Evolutionary conservation across 2,329 filamentous ascomycete species (phyloP).

Genomic region (Trichoderma simmonsii): DNA sequence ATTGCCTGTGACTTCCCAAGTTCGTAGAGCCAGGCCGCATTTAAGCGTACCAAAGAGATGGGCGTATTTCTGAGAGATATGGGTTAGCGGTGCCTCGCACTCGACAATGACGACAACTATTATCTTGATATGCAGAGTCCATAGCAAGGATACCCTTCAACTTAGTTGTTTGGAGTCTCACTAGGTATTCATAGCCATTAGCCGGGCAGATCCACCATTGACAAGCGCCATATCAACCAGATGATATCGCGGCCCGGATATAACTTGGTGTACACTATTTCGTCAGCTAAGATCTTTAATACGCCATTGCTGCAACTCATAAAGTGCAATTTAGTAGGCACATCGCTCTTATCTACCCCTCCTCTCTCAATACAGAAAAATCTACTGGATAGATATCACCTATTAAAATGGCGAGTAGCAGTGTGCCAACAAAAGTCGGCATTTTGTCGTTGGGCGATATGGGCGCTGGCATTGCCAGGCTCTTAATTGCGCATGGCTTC

Average conservation of each 20-base stretch:
- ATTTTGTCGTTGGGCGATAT: slow-evolving; percentile 55
- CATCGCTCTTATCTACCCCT: neutral
- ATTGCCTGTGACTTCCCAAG: neutral
- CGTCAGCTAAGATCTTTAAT: neutral
- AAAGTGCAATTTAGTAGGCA: neutral
- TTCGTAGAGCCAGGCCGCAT: neutral
- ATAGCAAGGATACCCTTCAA: neutral
- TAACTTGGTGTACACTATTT: neutral
- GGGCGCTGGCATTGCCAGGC: slow-evolving; percentile 50
- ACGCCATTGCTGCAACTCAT: slow-evolving; percentile 4
- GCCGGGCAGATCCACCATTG: neutral
- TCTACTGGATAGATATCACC: neutral
- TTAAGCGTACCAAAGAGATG: neutral
- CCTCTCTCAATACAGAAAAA: neutral
- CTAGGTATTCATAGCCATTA: neutral
- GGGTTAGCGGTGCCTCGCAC: neutral
- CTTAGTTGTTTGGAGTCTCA: neutral
- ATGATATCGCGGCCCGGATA: neutral
- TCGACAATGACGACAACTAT: neutral
- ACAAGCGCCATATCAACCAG: neutral
- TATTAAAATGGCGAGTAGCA: neutral
- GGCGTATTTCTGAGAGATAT: neutral
- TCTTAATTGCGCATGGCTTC: slow-evolving; percentile 48
- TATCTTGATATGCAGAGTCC: neutral
- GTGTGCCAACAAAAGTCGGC: slow-evolving; percentile 37